A percentile compares a stretch with the other conserved stretches of the same genome.
phyloP scores from a whole-genome alignment of 768 basidiomycete species.

The Imleria badia region DNA sequence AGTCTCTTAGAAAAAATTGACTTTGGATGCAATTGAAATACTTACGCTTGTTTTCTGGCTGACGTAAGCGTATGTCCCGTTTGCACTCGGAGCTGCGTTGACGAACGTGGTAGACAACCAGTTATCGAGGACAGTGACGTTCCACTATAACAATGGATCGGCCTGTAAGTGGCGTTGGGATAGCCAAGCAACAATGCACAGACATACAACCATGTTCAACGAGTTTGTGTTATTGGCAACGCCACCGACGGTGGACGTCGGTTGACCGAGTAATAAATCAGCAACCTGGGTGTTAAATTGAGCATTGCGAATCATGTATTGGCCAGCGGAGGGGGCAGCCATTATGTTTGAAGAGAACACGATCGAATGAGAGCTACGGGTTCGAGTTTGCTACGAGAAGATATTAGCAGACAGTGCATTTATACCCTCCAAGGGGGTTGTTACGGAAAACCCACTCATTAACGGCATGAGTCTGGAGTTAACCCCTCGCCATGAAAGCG shows the following conservation, averaged over 20 bases:
- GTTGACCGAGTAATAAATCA: not conserved
- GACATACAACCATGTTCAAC: slow-evolving; percentile 3
- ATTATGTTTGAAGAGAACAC: not conserved
- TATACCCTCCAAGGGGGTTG: not conserved
- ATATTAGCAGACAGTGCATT: not conserved
- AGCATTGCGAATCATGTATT: slow-evolving; percentile 1
- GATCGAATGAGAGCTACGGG: not conserved
- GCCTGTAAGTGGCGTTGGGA: not conserved
- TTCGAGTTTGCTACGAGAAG: not conserved
- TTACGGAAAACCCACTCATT: too few relatives aligned
- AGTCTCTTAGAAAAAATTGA: not conserved
- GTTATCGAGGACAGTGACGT: not conserved
- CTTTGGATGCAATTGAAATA: not conserved
- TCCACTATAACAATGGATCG: not conserved
- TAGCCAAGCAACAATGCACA: too few relatives aligned
- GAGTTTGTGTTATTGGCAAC: not conserved
- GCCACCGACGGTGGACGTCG: not conserved
- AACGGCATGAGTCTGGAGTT: too few relatives aligned
- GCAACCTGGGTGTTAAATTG: not conserved
- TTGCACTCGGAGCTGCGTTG: not conserved
- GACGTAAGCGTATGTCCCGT: not conserved
- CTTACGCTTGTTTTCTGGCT: not conserved
- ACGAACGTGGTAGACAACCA: not conserved
- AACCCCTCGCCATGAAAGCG: too few relatives aligned
- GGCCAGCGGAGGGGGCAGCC: not conserved